Percentiles rank a stretch among this genome's conserved stretches.
phyloP scores from a whole-genome alignment of 108 stramenopile genomes.

The Skeletonema grethae region DNA sequence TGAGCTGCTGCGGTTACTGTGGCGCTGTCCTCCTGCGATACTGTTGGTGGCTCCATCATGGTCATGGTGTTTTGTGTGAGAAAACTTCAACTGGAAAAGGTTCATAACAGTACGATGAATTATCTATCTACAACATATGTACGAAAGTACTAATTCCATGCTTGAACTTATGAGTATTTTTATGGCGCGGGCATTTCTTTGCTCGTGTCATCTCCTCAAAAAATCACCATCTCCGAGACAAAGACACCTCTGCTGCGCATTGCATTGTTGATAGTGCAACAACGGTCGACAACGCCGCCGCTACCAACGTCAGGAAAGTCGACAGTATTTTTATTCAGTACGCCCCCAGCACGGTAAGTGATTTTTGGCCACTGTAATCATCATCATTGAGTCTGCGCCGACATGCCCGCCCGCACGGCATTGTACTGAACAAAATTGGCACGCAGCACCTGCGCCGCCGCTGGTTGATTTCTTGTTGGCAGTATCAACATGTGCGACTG shows the following conservation, averaged over 20 bases:
- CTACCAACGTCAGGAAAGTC: not conserved
- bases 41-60: not conserved
- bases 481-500: too few species aligned
- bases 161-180: not conserved
- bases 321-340: too few species aligned
- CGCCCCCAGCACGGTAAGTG: too few species aligned
- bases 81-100: too few species aligned
- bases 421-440: too few species aligned
- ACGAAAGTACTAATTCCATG: not conserved
- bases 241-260: too few species aligned
- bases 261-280: not conserved
- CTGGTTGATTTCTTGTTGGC: too few species aligned
- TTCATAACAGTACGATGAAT: not conserved
- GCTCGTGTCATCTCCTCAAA: not conserved
- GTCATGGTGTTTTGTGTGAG: not conserved
- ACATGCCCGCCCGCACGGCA: too few species aligned
- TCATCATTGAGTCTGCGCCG: too few species aligned
- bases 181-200: not conserved
- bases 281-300: not conserved
- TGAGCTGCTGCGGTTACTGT: not conserved
- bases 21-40: not conserved
- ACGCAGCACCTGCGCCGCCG: too few species aligned
- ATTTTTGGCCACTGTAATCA: too few species aligned
- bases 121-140: not conserved
- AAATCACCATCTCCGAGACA: too few species aligned